Percentiles rank a stretch among this genome's conserved stretches.
These are phyloP conservation scores for Lippia alba DNA, from an alignment of 305 asterid genomes.

Conservation along the genomic window DNA sequence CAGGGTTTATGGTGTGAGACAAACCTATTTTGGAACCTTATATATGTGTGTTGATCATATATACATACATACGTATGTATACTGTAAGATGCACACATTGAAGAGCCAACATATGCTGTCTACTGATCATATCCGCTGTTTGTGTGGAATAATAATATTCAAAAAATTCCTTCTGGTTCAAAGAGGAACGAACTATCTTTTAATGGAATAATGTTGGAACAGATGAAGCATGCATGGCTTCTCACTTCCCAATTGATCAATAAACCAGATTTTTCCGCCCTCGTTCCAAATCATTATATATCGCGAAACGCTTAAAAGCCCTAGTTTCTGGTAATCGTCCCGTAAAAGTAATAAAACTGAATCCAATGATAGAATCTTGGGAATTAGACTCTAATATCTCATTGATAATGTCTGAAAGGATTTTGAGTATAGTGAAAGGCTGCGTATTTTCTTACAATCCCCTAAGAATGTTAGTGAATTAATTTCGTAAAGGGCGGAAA, in stretches of 20 bases:
- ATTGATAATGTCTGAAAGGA: not conserved
- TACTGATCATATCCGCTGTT: not conserved
- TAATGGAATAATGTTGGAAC: constrained; percentile 31
- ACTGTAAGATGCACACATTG: no score
- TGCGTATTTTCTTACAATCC: not conserved
- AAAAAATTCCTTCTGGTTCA: constrained; percentile 29
- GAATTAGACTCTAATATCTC: no score
- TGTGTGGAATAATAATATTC: constrained; percentile 15
- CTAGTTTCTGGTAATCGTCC: no score
- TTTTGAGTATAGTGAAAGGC: not conserved
- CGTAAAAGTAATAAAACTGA: no score
- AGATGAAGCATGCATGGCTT: constrained; percentile 7
- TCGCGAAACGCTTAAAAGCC: no score
- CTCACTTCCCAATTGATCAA: not conserved
- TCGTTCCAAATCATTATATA: constrained; percentile 7
- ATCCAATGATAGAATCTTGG: no score
- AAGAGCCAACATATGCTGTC: no score
- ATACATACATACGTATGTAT: no score
- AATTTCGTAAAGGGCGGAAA: constrained; percentile 8
- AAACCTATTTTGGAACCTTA: no score
- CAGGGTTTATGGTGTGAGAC: no score
- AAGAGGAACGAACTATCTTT: constrained; percentile 53
- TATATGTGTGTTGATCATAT: no score
- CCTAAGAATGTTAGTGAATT: not conserved
- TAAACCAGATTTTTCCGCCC: constrained; percentile 16